Percentiles rank a stretch among this genome's conserved stretches.
Conservation (phyloP, 257 asterid genomes). For the Apocynum venetum region DNA sequence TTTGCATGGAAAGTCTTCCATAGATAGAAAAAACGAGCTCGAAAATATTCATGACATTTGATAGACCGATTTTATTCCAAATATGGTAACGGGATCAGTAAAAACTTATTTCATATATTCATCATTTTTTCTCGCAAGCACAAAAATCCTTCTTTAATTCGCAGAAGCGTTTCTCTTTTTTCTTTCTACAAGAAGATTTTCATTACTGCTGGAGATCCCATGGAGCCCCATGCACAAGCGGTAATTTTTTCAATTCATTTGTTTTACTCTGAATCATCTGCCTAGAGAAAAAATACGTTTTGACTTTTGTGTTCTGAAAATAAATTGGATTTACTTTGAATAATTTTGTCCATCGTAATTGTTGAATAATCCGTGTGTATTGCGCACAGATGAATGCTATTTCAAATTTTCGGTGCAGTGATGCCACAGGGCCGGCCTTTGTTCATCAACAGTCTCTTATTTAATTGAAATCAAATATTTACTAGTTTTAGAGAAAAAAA, state of each 20-base stretch:
- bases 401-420: not conserved
- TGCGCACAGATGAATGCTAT: not conserved
- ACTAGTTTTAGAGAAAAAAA: no score
- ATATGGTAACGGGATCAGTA: not conserved
- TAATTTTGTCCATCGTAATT: not conserved
- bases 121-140: not conserved
- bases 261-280: not conserved
- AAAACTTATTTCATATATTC: not conserved
- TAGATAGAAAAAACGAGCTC: not conserved
- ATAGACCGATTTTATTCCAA: not conserved
- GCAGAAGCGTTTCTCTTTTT: not conserved
- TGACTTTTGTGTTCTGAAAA: not conserved
- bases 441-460: no score
- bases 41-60: not conserved
- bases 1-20: not conserved
- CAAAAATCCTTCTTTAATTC: not conserved
- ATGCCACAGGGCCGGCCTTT: not conserved
- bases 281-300: no score
- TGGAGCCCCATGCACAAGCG: conserved; percentile 13
- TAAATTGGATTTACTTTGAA: not conserved
- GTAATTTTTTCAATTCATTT: not conserved
- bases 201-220: not conserved
- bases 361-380: not conserved
- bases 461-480: no score
- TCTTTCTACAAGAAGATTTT: not conserved